These are phyloP conservation scores for Sclerotinia glacialis DNA, from an alignment of 2,329 filamentous ascomycete genomes.

Conservation along the genomic window DNA sequence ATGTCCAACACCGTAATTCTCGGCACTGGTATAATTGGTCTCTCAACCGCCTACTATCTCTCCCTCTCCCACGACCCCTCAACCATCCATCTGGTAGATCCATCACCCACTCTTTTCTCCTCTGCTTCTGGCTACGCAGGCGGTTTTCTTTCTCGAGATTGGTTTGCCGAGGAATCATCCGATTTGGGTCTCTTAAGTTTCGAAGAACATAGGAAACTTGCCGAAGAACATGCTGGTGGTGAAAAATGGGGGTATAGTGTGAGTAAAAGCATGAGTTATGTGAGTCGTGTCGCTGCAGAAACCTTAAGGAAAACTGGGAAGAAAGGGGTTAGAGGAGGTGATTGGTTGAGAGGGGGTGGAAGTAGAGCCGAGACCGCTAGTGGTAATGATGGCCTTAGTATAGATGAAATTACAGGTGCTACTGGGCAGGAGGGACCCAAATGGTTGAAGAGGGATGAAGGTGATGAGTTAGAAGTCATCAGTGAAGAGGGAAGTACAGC, in stretches of 20 bases:
- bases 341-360: constrained; percentile 64
- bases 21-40: constrained; percentile 67
- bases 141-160: constrained; percentile 56
- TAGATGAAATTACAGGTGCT: constrained; percentile 35
- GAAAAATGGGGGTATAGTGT: constrained; percentile 54
- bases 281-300: constrained; percentile 47
- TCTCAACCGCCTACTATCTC: constrained; percentile 71
- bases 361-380: constrained; percentile 41
- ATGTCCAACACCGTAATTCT: constrained; percentile 53
- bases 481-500: constrained; percentile 59
- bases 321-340: constrained; percentile 52
- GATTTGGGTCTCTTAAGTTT: constrained; percentile 66
- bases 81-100: constrained; percentile 57
- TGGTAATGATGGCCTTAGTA: constrained; percentile 52
- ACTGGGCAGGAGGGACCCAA: constrained; percentile 42
- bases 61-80: constrained; percentile 46
- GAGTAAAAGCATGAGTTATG: constrained; percentile 49
- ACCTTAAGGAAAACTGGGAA: constrained; percentile 28
- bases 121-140: constrained; percentile 73
- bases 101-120: constrained; percentile 60
- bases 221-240: constrained; percentile 26
- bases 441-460: constrained; percentile 58
- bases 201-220: constrained; percentile 52
- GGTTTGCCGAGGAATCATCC: constrained; percentile 46
- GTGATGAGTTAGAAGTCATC: constrained; percentile 59